Evolutionary conservation across 257 asterid genomes (phyloP), one percentile per base, ranked within the genome.

Genomic region (Linderniella brevidens): DNA sequence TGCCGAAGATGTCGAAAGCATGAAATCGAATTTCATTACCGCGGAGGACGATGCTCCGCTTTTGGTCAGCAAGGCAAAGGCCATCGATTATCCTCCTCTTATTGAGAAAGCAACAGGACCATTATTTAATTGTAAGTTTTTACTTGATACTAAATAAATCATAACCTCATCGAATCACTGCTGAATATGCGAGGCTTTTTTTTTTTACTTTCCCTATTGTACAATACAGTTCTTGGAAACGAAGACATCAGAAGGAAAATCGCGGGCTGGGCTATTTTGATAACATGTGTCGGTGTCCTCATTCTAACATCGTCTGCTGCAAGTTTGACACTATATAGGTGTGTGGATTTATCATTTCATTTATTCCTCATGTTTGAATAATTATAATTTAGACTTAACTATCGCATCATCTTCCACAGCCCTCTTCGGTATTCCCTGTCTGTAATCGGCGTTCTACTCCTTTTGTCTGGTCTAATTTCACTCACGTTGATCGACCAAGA

Each of bases 211-310:
- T 25, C 32, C 32, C 41, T 47, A 43, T 14, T 39, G 15, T 51
- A 17, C 56, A 43, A 54, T 53, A 59, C 72, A 83, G 95, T 55
- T 58, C 14, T 69, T 37, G 61, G 64, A 37, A 55, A 61, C 50
- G 75, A 78, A 64, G 73, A 44, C 40, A 80, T 73, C 56, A 69
- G 83, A 46, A 64, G 98, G 63, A 75, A 62, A 64, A 59, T 75
- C 59, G 96, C 98, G 55, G 93, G 96, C 20, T 90, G 94, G 94
- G 80, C 88, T 39, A 90, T 90, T 54, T 49, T 60, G 55, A 29
- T 75, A 54, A 75, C 74, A 8, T 80, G 93, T 57, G 49, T 79
- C 43, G 98, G 96, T 13, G 78, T 77, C 50, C 62, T 79, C 49
- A 13, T 78, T 41, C 70, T 90, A 52, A 79, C 96, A 32, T 70